A percentile compares a stretch with the other conserved stretches of the same genome.
Conservation (phyloP, 129 eudicot genomes). For the Pulicaria dysenterica region DNA sequence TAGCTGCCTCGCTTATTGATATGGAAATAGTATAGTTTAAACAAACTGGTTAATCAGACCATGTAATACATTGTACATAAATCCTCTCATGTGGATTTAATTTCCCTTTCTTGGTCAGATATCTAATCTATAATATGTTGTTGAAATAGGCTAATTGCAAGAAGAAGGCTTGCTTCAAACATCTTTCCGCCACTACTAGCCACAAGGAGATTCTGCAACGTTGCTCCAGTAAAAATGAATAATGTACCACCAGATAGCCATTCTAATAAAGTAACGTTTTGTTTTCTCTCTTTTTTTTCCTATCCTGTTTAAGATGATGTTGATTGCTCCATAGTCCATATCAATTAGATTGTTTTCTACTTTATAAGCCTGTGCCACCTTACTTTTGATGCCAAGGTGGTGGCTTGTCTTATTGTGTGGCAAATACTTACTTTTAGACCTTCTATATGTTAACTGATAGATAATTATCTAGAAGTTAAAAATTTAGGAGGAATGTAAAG, state of each 20-base stretch:
- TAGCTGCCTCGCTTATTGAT: not conserved
- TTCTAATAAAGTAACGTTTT: conserved; percentile 32
- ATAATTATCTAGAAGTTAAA: not conserved
- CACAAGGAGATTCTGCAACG: conserved; percentile 50
- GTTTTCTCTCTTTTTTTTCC: not conserved
- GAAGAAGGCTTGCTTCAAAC: conserved; percentile 35
- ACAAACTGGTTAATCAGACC: not conserved
- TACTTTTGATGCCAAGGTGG: not conserved
- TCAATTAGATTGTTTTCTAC: not conserved
- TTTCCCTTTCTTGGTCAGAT: not conserved
- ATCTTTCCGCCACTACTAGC: conserved; percentile 30
- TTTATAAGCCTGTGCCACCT: not conserved
- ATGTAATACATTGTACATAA: not conserved
- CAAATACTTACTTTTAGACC: not conserved
- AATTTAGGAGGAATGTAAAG: not conserved
- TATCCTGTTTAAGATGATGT: conserved; percentile 2
- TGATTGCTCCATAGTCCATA: conserved; percentile 18
- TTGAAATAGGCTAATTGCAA: conserved; percentile 46
- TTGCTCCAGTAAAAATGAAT: conserved; percentile 31
- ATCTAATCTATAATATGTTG: conserved; percentile 8
- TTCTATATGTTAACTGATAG: not conserved
- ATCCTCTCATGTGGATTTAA: not conserved
- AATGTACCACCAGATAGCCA: conserved; percentile 32
- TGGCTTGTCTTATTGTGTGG: not conserved
- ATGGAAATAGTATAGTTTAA: not conserved